A percentile compares a stretch with the other conserved stretches of the same genome.
phyloP scores from a whole-genome alignment of 1,139 yeast genomes.

The Blastobotrys arbuscula region DNA sequence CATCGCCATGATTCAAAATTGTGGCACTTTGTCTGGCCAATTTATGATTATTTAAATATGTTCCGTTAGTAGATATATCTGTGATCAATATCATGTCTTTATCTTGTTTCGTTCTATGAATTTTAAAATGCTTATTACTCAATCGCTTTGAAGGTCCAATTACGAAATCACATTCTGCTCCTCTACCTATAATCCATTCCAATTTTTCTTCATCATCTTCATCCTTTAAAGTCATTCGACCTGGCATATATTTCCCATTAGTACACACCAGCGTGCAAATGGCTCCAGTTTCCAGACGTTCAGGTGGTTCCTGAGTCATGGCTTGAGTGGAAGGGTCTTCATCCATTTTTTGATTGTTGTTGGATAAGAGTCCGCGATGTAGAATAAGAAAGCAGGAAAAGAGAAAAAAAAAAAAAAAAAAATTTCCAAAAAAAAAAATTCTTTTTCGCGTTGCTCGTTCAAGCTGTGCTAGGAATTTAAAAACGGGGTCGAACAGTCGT shows the following conservation, averaged over 20 bases:
- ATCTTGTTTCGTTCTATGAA: slow-evolving; percentile 17
- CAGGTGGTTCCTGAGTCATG: slow-evolving; percentile 14
- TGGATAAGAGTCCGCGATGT: no score
- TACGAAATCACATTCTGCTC: slow-evolving; percentile 55
- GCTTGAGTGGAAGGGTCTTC: slow-evolving; percentile 15
- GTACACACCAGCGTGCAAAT: slow-evolving; percentile 14
- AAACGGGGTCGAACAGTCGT: no score
- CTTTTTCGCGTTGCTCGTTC: background rate
- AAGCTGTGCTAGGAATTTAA: no score
- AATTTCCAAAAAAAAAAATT: background rate
- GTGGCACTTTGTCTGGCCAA: slow-evolving; percentile 77
- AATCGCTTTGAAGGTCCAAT: slow-evolving; percentile 62
- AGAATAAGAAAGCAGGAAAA: background rate
- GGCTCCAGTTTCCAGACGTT: slow-evolving; percentile 10
- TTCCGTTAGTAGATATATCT: slow-evolving; percentile 68
- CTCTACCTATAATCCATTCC: slow-evolving; percentile 75
- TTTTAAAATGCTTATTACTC: slow-evolving; percentile 70
- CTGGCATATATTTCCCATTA: slow-evolving; percentile 11
- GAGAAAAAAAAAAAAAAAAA: background rate
- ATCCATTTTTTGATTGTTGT: slow-evolving; percentile 9
- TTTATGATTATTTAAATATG: slow-evolving; percentile 69
- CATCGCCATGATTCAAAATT: slow-evolving; percentile 86
- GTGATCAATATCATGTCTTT: slow-evolving; percentile 22
- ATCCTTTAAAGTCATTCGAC: slow-evolving; percentile 5
- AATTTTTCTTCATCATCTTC: slow-evolving; percentile 10